These are phyloP conservation scores for Leptosphaerulina australis DNA, from an alignment of 2,329 filamentous ascomycete species.

Conservation along the genomic window DNA sequence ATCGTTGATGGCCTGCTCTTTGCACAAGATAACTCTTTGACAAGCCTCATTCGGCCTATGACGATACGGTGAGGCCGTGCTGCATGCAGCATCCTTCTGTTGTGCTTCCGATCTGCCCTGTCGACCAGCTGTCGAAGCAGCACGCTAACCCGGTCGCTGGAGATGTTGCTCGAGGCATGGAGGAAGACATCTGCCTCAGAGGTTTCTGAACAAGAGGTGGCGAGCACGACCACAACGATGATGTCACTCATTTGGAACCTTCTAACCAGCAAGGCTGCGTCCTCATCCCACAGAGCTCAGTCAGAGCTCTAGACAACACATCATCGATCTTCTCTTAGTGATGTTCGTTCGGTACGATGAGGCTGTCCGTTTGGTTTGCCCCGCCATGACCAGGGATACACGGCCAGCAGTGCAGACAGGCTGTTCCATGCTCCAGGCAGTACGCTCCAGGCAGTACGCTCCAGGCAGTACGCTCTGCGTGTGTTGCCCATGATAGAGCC, in stretches of 20 bases:
- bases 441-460: conserved; percentile 26
- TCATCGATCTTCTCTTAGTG: background rate
- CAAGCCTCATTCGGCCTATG: background rate
- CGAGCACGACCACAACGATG: conserved; percentile 3
- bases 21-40: background rate
- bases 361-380: conserved; percentile 13
- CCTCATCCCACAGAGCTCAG: background rate
- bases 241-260: too few relatives aligned
- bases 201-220: background rate
- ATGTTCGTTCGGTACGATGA: conserved; percentile 3
- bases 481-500: conserved; percentile 28
- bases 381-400: conserved; percentile 24
- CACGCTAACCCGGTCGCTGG: conserved; percentile 23
- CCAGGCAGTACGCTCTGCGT: conserved; percentile 26
- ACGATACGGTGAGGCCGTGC: conserved; percentile 18
- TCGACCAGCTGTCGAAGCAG: conserved; percentile 14
- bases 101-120: conserved; percentile 17
- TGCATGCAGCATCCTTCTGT: conserved; percentile 20
- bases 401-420: conserved; percentile 22
- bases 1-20: background rate
- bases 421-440: conserved; percentile 25
- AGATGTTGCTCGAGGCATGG: conserved; percentile 20
- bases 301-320: background rate
- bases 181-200: background rate
- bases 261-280: background rate